Percentiles rank a stretch among this genome's conserved stretches.
Conservation (phyloP, 1,139 yeast species). For the Ogataea hybrid region DNA sequence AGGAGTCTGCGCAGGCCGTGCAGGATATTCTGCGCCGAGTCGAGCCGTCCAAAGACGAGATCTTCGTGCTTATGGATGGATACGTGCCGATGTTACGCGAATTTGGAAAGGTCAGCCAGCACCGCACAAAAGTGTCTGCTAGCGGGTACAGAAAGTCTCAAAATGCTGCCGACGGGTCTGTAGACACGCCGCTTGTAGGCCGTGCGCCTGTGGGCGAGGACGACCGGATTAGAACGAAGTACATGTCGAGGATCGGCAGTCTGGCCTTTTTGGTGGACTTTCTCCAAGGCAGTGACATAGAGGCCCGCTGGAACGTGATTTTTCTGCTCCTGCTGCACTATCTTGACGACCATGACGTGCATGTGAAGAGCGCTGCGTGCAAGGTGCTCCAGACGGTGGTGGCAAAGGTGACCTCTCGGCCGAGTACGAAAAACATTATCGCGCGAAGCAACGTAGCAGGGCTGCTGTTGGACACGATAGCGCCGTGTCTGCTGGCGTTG, state of each 20-base stretch:
- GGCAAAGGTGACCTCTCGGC: constrained; percentile 4
- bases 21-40: neutral
- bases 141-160: constrained; percentile 14
- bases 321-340: constrained; percentile 26
- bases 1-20: neutral
- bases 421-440: constrained; percentile 14
- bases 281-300: constrained; percentile 12
- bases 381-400: constrained; percentile 13
- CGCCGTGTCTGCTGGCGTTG: constrained; percentile 28
- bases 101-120: constrained; percentile 9
- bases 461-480: constrained; percentile 23
- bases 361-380: constrained; percentile 26
- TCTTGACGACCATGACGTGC: constrained; percentile 28
- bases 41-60: neutral
- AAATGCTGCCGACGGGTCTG: constrained; percentile 7
- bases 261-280: constrained; percentile 16
- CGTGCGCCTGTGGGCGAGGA: constrained; percentile 15
- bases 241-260: constrained; percentile 18
- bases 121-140: constrained; percentile 8
- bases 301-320: constrained; percentile 25
- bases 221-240: constrained; percentile 22
- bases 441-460: constrained; percentile 19
- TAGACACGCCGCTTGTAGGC: constrained; percentile 23
- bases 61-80: constrained; percentile 7
- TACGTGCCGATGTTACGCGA: constrained; percentile 11